Evolutionary conservation across 1,284 basidiomycete genomes (phyloP), one percentile per base, ranked within the genome.

Genomic region (Marasmius oreades): DNA sequence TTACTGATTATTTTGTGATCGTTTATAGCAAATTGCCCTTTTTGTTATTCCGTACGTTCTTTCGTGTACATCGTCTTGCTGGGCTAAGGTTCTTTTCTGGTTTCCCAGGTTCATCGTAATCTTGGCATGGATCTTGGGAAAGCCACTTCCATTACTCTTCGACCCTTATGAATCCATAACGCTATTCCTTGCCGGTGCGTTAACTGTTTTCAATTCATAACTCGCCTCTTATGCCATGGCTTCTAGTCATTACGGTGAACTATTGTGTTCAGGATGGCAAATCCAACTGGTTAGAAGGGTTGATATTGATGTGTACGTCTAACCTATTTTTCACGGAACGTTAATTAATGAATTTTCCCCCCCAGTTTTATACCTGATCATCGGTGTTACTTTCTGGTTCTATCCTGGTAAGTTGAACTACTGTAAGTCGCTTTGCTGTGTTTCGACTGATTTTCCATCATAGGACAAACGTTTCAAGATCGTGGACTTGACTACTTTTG

Each of bases 91-190:
- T n/a, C 44, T 18, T 48, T 56, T 57, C 52, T 43, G 36, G 26
- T 46, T 34, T 2, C 48, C 12, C 55, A 84, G 80, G 20, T 78
- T 81, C 56, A 84, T 84, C 66, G 76, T 86, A 37, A 73, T 78
- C 5, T 70, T 86, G 12, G 88, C 77, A 6, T 92, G 90, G 90
- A 77, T 80, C 20, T 70, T 86, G 39, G 76, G 78, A 44, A 90
- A 87, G 63, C 90, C 90, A 0, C 67, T 92, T 52, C 82, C 84
- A 1, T 70, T 92, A 4, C 73, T 92, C 26, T 92, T 93, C 66
- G 91, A 93, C 65, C 88, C 90, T 0, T 91, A 90, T 64, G 86
- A 93, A 70, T 89, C 88, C 7, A 75, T 89, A 42, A 80, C 82
- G 47, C 62, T 75, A 1, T 73, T 85, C 63, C 72, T 89, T 46